Percentiles rank a stretch among this genome's conserved stretches.
phyloP scores from a whole-genome alignment of 257 asterid genomes.

The Nicotiana otophora region DNA sequence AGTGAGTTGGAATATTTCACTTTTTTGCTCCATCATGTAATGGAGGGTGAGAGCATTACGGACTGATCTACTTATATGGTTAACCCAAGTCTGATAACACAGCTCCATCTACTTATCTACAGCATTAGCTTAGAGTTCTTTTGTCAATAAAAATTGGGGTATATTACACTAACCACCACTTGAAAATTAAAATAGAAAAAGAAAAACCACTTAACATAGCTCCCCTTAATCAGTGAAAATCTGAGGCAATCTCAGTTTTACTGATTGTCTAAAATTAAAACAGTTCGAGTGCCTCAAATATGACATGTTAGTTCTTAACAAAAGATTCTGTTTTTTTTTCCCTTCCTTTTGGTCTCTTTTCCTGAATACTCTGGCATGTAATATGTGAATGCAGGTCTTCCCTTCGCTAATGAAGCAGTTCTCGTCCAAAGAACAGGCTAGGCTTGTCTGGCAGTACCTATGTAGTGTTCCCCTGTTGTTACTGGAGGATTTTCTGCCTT shows the following conservation, averaged over 20 bases:
- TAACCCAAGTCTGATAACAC: neutral
- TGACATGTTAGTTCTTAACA: neutral
- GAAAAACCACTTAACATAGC: neutral
- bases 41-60: neutral
- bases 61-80: neutral
- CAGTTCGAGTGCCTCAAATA: neutral
- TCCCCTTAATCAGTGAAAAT: neutral
- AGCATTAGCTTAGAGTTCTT: neutral
- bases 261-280: neutral
- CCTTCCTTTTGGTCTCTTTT: neutral
- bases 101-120: neutral
- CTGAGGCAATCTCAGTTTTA: neutral
- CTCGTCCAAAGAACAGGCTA: conserved; percentile 58
- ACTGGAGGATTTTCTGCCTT: conserved; percentile 69
- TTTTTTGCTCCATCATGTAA: neutral
- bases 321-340: neutral
- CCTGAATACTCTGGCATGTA: neutral
- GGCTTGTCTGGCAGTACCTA: conserved; percentile 75
- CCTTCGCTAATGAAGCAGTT: conserved; percentile 55
- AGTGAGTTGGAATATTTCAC: neutral
- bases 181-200: neutral
- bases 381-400: conserved; percentile 52
- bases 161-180: neutral
- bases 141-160: neutral
- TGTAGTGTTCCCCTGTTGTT: conserved; percentile 69